Conservation (phyloP, 2,329 filamentous ascomycete genomes). For the Chrysoporthe austroafricana region DNA sequence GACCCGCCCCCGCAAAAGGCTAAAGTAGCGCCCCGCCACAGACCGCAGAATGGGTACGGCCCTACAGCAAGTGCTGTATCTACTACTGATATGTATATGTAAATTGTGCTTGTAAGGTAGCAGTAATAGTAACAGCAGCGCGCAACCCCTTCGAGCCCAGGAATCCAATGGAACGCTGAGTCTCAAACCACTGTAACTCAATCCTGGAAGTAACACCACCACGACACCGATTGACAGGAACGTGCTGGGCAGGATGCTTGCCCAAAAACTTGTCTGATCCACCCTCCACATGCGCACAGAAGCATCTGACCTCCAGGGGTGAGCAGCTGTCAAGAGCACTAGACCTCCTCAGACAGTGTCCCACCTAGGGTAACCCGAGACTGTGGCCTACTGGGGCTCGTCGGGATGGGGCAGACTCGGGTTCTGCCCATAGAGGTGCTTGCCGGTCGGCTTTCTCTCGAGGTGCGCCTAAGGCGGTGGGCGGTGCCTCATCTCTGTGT, state of each 20-base stretch:
- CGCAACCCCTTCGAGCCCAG: no score
- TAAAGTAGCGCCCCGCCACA: slow-evolving; percentile 5
- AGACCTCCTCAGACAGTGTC: no score
- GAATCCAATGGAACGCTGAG: neutral
- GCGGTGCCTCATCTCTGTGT: no score
- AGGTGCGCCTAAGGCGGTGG: no score
- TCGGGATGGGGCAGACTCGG: no score
- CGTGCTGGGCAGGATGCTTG: neutral
- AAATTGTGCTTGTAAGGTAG: no score
- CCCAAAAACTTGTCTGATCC: neutral
- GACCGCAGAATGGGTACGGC: neutral
- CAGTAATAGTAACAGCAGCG: no score
- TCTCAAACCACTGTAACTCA: neutral
- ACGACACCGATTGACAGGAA: neutral
- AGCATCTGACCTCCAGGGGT: neutral
- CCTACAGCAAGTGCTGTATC: no score
- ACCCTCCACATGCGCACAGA: neutral
- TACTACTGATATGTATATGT: no score
- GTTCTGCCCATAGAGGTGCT: no score
- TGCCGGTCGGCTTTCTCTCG: no score
- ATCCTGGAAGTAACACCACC: neutral
- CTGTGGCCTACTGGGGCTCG: neutral
- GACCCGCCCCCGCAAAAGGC: slow-evolving; percentile 14
- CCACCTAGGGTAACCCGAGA: no score
- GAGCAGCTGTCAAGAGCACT: neutral